Conservation (phyloP, 2,329 filamentous ascomycete species). For the Ophiostoma quercus region DNA sequence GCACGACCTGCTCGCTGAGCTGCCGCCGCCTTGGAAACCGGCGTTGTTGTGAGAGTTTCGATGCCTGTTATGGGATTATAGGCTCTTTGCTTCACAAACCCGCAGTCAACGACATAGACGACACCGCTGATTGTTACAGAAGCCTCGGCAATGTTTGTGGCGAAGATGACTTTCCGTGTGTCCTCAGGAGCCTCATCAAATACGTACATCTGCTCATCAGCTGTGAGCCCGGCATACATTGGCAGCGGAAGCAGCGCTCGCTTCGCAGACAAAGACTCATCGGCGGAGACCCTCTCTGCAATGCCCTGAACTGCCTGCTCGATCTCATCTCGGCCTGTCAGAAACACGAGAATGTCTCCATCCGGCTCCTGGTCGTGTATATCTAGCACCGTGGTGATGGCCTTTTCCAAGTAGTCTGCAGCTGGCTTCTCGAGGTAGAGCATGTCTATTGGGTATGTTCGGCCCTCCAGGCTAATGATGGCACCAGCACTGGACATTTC, state of each 20-base stretch:
- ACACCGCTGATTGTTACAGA: conserved; percentile 93
- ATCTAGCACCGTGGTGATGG: conserved; percentile 76
- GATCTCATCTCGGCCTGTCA: conserved; percentile 92
- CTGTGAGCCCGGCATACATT: conserved; percentile 81
- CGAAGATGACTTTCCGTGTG: conserved; percentile 84
- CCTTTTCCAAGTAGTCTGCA: conserved; percentile 81
- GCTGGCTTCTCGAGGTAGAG: conserved; percentile 72
- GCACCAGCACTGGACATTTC: conserved; percentile 39
- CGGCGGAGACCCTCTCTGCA: conserved; percentile 60
- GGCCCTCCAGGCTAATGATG: conserved; percentile 81
- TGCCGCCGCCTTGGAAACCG: conserved; percentile 87
- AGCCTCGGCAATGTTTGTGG: conserved; percentile 94
- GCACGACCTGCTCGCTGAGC: conserved; percentile 85
- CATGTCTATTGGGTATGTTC: conserved; percentile 82
- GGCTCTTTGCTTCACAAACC: conserved; percentile 83
- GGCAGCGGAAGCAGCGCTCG: conserved; percentile 63
- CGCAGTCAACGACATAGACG: conserved; percentile 82
- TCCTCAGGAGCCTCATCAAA: conserved; percentile 79
- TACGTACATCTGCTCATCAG: conserved; percentile 90
- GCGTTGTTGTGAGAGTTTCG: conserved; percentile 74
- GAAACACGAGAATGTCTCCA: conserved; percentile 85
- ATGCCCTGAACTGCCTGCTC: conserved; percentile 75
- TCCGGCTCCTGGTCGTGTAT: conserved; percentile 76
- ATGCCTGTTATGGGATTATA: conserved; percentile 83
- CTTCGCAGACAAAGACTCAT: conserved; percentile 47